Conservation (phyloP, 805 yeast species). For the Candida nemodendra region DNA sequence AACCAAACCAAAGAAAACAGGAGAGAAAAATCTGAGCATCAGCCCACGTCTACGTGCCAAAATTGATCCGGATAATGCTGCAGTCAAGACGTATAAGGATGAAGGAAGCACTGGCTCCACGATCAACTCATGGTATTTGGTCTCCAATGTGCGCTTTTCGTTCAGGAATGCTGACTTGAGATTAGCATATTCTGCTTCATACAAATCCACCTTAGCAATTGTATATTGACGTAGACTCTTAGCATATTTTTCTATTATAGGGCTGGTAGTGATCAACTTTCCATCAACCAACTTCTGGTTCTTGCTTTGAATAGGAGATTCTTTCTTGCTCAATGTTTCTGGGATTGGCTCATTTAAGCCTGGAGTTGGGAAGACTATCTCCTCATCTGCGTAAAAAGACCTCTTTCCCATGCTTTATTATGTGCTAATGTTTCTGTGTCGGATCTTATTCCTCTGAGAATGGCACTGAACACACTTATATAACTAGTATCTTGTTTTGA, state of each 20-base stretch:
- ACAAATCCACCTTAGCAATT: constrained; percentile 36
- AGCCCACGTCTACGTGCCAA: constrained; percentile 45
- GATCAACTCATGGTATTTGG: constrained; percentile 36
- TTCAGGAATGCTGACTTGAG: constrained; percentile 46
- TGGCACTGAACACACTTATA: too few relatives aligned
- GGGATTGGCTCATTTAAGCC: constrained; percentile 43
- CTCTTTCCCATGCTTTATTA: constrained; percentile 34
- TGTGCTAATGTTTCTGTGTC: too few relatives aligned
- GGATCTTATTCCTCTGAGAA: too few relatives aligned
- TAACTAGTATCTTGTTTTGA: too few relatives aligned
- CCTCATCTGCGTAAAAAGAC: constrained; percentile 54
- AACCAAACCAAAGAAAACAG: constrained; percentile 47
- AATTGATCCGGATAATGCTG: constrained; percentile 57
- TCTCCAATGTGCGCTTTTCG: constrained; percentile 36
- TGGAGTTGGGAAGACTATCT: constrained; percentile 44
- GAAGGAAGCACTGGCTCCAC: constrained; percentile 57
- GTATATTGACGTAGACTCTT: constrained; percentile 39
- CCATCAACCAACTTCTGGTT: constrained; percentile 47
- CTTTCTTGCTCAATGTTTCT: constrained; percentile 37
- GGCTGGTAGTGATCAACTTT: constrained; percentile 51
- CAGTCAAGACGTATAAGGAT: constrained; percentile 52
- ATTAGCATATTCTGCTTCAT: constrained; percentile 45
- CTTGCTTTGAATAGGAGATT: constrained; percentile 31
- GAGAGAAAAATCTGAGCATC: constrained; percentile 51
- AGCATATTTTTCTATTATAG: constrained; percentile 44